phyloP scores from a whole-genome alignment of 129 eudicot genomes.

The Lonicera japonica region DNA sequence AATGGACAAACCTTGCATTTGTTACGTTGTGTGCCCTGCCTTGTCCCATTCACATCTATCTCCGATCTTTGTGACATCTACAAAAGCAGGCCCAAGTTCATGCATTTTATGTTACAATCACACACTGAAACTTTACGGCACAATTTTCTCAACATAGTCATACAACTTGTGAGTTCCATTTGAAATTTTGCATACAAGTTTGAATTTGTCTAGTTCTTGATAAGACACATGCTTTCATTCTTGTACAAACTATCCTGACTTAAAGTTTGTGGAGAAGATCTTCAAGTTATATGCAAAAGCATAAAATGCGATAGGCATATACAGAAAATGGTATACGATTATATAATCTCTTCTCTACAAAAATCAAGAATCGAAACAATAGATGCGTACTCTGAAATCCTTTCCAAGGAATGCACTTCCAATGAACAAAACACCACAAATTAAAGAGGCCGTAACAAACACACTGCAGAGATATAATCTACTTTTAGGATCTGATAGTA shows the following conservation, averaged over 20 bases:
- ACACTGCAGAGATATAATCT: slow-evolving; percentile 37
- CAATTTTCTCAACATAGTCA: neutral
- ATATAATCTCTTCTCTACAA: too few species aligned
- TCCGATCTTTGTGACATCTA: slow-evolving; percentile 9
- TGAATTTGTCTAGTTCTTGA: too few species aligned
- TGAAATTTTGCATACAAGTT: neutral
- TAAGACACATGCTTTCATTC: neutral
- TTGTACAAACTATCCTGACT: neutral
- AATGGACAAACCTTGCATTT: slow-evolving; percentile 20
- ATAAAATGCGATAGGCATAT: too few species aligned
- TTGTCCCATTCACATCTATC: slow-evolving; percentile 6
- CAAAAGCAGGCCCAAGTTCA: neutral
- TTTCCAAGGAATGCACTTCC: slow-evolving; percentile 43
- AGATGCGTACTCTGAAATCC: slow-evolving; percentile 38
- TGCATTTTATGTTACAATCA: neutral
- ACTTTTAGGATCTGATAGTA: slow-evolving; percentile 40
- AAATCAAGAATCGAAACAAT: neutral
- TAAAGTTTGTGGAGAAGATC: too few species aligned
- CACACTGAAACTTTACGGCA: neutral
- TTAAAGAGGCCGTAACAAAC: slow-evolving; percentile 28
- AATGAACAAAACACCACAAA: slow-evolving; percentile 47
- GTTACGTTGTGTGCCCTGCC: slow-evolving; percentile 5
- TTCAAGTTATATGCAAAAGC: neutral
- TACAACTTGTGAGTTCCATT: neutral
- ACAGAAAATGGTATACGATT: too few species aligned